phyloP scores from a whole-genome alignment of 2,329 filamentous ascomycete genomes.

The Monilinia polystroma region DNA sequence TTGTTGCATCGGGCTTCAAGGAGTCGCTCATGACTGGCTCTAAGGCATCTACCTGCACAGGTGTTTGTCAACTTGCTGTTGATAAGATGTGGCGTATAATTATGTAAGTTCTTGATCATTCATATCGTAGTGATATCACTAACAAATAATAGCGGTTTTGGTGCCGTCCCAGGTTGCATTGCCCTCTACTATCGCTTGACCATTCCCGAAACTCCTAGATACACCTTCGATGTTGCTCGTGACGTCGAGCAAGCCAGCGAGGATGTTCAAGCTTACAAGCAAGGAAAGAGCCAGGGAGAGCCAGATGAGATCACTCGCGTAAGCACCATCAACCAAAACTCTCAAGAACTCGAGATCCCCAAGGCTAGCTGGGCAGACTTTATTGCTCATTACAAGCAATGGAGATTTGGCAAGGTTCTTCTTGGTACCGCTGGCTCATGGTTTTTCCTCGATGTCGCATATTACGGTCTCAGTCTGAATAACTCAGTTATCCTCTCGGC shows the following conservation, averaged over 20 bases:
- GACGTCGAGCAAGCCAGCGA: constrained; percentile 72
- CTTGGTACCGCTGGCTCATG: constrained; percentile 79
- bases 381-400: constrained; percentile 64
- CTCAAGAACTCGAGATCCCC: constrained; percentile 50
- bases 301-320: constrained; percentile 45
- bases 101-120: constrained; percentile 45
- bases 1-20: constrained; percentile 71
- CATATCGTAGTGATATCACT: not conserved
- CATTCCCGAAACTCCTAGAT: constrained; percentile 84
- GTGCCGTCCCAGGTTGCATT: constrained; percentile 75
- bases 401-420: constrained; percentile 70
- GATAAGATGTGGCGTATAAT: constrained; percentile 87
- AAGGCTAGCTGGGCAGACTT: constrained; percentile 76
- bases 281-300: constrained; percentile 59
- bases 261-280: constrained; percentile 73
- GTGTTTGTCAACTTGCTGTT: constrained; percentile 65
- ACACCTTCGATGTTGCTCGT: constrained; percentile 78
- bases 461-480: constrained; percentile 65
- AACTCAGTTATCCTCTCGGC: constrained; percentile 69
- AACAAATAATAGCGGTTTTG: constrained; percentile 55
- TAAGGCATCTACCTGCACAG: constrained; percentile 57
- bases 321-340: constrained; percentile 54
- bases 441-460: constrained; percentile 69
- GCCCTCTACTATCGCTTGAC: constrained; percentile 82
- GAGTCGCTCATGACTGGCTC: constrained; percentile 55